Percentiles rank a stretch among this genome's conserved stretches.
Evolutionary conservation across 257 asterid species (phyloP).

Genomic region (Coffea eugenioides): DNA sequence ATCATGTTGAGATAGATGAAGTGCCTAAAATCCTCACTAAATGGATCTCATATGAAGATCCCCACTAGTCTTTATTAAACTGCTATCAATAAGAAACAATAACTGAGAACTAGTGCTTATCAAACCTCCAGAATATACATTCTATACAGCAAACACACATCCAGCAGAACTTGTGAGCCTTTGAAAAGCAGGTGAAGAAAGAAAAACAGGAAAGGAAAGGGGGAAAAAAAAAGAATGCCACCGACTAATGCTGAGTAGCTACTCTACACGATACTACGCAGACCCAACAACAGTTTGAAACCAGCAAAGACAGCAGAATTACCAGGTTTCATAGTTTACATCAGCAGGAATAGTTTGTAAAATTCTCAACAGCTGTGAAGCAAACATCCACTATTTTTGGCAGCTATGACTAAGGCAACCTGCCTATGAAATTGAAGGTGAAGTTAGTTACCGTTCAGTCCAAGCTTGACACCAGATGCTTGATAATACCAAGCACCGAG

Average conservation of each 20-base stretch:
- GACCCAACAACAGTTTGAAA: not conserved
- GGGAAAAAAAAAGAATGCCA: not conserved
- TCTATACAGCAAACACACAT: not conserved
- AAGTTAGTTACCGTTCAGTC: not conserved
- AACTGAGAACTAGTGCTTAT: not conserved
- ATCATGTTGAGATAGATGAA: not conserved
- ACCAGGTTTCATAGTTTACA: slow-evolving; percentile 48
- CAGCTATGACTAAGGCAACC: slow-evolving; percentile 12
- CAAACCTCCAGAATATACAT: not conserved
- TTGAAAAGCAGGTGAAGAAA: not conserved
- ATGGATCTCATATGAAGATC: not conserved
- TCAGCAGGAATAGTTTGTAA: slow-evolving; percentile 54
- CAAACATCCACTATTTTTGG: slow-evolving; percentile 51
- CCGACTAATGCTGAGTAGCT: not conserved
- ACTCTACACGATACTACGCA: not conserved
- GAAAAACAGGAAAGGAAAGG: not conserved
- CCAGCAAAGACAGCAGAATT: slow-evolving; percentile 19
- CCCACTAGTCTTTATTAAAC: not conserved
- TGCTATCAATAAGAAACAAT: not conserved
- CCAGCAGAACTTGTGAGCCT: no score
- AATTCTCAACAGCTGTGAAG: slow-evolving; percentile 56
- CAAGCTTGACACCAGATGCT: not conserved
- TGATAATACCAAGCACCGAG: not conserved
- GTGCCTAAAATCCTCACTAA: not conserved
- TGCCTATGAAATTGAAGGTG: not conserved